Percentiles rank a stretch among this genome's conserved stretches.
phyloP scores from a whole-genome alignment of 108 stramenopile genomes.

The Conticribra guillardii region DNA sequence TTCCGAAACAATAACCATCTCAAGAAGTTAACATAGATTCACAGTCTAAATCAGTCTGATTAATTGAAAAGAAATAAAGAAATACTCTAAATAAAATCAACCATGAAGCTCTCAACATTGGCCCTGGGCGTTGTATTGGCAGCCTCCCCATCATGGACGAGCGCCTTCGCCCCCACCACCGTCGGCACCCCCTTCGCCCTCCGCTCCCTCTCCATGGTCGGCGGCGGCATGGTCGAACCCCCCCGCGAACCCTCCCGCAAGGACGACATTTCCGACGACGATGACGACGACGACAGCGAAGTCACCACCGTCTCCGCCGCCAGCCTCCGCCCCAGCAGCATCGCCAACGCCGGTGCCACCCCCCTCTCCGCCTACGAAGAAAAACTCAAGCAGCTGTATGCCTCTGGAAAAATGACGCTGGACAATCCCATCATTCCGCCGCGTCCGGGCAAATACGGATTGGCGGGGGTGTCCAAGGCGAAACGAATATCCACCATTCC shows the following conservation, averaged over 20 bases:
- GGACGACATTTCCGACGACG: conserved; percentile 10
- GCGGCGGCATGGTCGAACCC: conserved; percentile 31
- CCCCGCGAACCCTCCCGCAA: conserved; percentile 10
- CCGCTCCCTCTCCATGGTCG: conserved; percentile 21
- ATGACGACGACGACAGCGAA: neutral
- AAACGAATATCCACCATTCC: neutral
- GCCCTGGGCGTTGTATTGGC: conserved; percentile 20
- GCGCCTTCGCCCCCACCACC: conserved; percentile 18
- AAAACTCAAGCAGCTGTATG: conserved; percentile 7
- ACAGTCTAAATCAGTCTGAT: too few relatives aligned
- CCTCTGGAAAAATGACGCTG: conserved; percentile 6
- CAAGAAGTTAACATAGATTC: too few relatives aligned
- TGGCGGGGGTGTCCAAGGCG: conserved; percentile 6
- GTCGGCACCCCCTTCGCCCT: conserved; percentile 1
- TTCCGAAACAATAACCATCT: too few relatives aligned
- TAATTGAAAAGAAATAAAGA: too few relatives aligned
- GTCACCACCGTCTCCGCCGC: conserved; percentile 6
- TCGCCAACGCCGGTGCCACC: neutral
- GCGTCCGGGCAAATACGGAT: conserved; percentile 73
- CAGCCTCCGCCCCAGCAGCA: neutral
- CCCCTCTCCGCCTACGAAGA: conserved; percentile 15
- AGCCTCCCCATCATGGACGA: neutral
- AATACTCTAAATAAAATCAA: too few relatives aligned
- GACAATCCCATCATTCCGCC: conserved; percentile 82
- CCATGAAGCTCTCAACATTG: conserved; percentile 25